Evolutionary conservation across 225 moss, liverwort and hornwort species (phyloP), one percentile per base, ranked within the genome.

Genomic region (Rhytidiadelphus loreus): DNA sequence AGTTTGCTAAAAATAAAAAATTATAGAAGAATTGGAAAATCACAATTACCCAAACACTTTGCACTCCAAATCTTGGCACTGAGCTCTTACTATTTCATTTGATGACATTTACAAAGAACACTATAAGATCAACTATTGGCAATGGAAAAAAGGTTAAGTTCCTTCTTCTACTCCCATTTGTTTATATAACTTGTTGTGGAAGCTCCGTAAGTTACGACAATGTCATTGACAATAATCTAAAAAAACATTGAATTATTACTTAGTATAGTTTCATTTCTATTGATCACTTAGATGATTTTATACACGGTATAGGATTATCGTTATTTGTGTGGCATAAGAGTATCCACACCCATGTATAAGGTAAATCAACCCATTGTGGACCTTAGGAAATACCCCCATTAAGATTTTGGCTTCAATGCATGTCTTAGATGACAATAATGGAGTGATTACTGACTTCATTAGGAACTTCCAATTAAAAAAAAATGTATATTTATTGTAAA

Each of bases 21-120:
- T 35, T 6, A 12, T 22, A 66, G 7, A 68, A 2, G 7, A 68
- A 4, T n/a, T 68, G 68, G 7, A 4, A 21, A n/a, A 22, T 68
- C 1, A 12, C 2, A 4, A 2, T 68, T n/a, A 19, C 7, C 22
- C 22, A n/a, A 68, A 4, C 0, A 68, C 7, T n/a, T n/a, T n/a
- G 4, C 2, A n/a, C n/a, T 68, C 22, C 2, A 12, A n/a, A 68
- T 68, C 7, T 22, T 68, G 0, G 4, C 33, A 12, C 0, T 0
- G 0, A n/a, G 4, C 21, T 12, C 22, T 22, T 3, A 12, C 1
- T 68, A 2, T 68, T 3, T n/a, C n/a, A n/a, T 22, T n/a, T n/a
- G 22, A 68, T 68, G n/a, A 66, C 12, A n/a, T 37, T 12, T 66
- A 37, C 12, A 68, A 37, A 68, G 21, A 68, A 68, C 22, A 6